Conservation (phyloP, 768 basidiomycete species). For the Naganishia onofrii region DNA sequence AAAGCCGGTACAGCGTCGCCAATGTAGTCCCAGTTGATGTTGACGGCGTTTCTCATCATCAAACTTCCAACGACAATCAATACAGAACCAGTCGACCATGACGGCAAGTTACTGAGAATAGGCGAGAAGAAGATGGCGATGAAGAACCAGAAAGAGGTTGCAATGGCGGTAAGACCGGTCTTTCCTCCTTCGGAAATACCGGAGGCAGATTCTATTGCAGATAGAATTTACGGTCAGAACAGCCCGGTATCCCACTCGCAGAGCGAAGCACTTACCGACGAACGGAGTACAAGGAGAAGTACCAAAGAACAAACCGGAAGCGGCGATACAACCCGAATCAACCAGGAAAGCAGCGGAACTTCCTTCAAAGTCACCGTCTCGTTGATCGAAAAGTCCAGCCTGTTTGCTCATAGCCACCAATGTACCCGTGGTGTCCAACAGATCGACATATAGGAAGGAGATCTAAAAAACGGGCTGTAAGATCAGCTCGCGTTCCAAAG, state of each 20-base stretch:
- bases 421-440: slow-evolving; percentile 65
- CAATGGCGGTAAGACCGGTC: slow-evolving; percentile 76
- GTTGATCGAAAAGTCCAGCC: slow-evolving; percentile 77
- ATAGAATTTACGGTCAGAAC: slow-evolving; percentile 18
- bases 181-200: slow-evolving; percentile 70
- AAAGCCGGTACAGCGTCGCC: slow-evolving; percentile 86
- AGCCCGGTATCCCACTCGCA: background rate
- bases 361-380: slow-evolving; percentile 81
- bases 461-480: slow-evolving; percentile 46
- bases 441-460: slow-evolving; percentile 87
- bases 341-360: slow-evolving; percentile 54
- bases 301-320: slow-evolving; percentile 44
- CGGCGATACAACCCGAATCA: slow-evolving; percentile 43
- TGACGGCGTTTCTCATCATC: slow-evolving; percentile 81
- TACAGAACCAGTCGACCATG: slow-evolving; percentile 84
- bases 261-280: slow-evolving; percentile 30
- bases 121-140: slow-evolving; percentile 83
- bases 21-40: slow-evolving; percentile 85
- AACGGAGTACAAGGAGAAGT: slow-evolving; percentile 44
- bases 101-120: slow-evolving; percentile 79
- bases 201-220: slow-evolving; percentile 33
- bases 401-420: slow-evolving; percentile 89
- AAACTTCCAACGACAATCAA: slow-evolving; percentile 80
- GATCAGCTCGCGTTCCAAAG: background rate
- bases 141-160: slow-evolving; percentile 72